Base-by-base conservation (phyloP, 1,139 yeast genomes). In the Geotrichum citri-aurantii region DNA sequence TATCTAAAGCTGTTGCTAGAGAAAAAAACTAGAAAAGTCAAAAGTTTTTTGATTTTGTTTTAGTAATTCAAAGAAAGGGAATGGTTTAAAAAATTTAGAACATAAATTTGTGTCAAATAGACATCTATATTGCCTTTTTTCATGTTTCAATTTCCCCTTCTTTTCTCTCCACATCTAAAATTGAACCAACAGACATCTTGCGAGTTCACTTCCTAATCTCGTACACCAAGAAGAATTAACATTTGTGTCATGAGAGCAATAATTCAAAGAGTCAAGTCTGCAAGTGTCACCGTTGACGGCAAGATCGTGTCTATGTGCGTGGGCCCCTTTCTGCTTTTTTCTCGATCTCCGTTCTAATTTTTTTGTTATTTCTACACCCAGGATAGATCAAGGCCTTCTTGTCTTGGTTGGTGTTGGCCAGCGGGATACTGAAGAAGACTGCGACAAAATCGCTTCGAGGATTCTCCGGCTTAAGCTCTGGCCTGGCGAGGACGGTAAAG, bases 211-310 rank as follows among this genome's bases (percentile, higher is more conserved):
- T 31, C 8, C n/a, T 31, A 11, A 31, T 12, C 8, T 12, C n/a
- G n/a, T 31, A 3, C 37, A 31, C 37, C 37, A 11, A 31, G 37
- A 10, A 31, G 12, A 5, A 31, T 31, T 17, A 14, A 14, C 17
- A 37, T 3, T 27, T 24, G 17, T 14, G 47, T 46, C 24, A 92
- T 92, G 99, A 85, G 85, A 71, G 88, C 92, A 1, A 96, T 92
- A 1, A 81, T 92, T 46, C 99, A 92, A 68, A 83, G 88, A 67
- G 97, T 91, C 21, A 88, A 86, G 64, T 79, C 80, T 56, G 97
- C 97, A 0, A 86, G 96, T 0, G 98, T 92, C 1, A 81, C 88
- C 0, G 98, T 93, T 0, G 89, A 90, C 59, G 77, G 79, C 17
- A 71, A 79, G 56, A 76, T 87, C 0, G 81, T 91, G 0, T 89